phyloP scores from a whole-genome alignment of 495 filamentous ascomycete genomes.

The Trichoderma orchidacearum region DNA sequence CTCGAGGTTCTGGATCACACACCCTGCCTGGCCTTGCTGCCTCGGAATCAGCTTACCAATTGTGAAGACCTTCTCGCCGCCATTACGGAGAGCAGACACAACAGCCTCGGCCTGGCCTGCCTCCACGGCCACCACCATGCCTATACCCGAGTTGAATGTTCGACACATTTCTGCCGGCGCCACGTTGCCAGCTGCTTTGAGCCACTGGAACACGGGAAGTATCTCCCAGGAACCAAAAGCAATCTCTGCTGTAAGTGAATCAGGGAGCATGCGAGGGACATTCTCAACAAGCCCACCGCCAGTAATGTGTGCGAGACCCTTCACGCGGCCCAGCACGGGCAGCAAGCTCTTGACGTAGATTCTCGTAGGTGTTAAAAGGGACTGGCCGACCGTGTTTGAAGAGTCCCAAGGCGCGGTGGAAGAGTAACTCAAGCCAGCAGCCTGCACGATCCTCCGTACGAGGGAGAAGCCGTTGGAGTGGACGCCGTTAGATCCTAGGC shows the following conservation, averaged over 20 bases:
- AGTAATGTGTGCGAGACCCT: conserved; percentile 92
- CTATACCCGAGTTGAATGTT: conserved; percentile 89
- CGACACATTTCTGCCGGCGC: conserved; percentile 63
- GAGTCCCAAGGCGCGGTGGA: conserved; percentile 61
- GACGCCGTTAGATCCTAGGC: conserved; percentile 65
- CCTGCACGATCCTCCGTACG: conserved; percentile 72
- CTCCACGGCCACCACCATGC: conserved; percentile 77
- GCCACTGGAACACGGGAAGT: conserved; percentile 70
- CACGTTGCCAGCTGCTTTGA: conserved; percentile 65
- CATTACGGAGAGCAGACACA: conserved; percentile 35
- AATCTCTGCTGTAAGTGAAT: conserved; percentile 58
- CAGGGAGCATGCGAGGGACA: conserved; percentile 81
- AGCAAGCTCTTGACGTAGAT: conserved; percentile 73
- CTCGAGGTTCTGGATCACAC: conserved; percentile 54
- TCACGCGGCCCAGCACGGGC: conserved; percentile 47
- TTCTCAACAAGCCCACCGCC: conserved; percentile 88
- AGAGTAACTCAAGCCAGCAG: conserved; percentile 51
- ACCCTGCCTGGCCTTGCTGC: conserved; percentile 42
- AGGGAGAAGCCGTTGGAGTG: conserved; percentile 97
- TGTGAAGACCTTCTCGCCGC: conserved; percentile 65
- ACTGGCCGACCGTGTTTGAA: conserved; percentile 45
- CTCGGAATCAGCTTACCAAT: conserved; percentile 54
- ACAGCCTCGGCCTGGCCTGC: conserved; percentile 39
- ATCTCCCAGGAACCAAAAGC: conserved; percentile 58
- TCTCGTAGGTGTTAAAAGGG: conserved; percentile 63